Conservation (phyloP, 768 basidiomycete genomes). For the Suillus brevipes region DNA sequence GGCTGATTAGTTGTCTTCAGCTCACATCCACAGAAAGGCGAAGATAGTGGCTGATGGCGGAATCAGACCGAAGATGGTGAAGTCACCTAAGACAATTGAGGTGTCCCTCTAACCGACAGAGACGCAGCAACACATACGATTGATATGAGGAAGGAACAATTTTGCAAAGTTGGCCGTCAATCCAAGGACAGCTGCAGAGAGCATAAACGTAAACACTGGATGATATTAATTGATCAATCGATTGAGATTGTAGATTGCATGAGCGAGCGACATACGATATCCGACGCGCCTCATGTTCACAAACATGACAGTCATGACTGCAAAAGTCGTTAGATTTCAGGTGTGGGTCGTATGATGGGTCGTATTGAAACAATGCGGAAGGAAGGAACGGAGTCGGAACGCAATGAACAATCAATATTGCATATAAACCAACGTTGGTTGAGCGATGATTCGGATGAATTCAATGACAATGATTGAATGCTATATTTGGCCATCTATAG, state of each 20-base stretch:
- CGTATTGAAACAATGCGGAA: background rate
- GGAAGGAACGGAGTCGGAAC: background rate
- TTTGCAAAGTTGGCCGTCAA: slow-evolving; percentile 65
- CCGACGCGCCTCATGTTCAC: slow-evolving; percentile 52
- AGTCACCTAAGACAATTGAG: slow-evolving; percentile 50
- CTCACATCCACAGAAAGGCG: slow-evolving; percentile 58
- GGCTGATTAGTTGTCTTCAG: slow-evolving; percentile 4
- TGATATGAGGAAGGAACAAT: slow-evolving; percentile 63
- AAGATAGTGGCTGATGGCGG: slow-evolving; percentile 68
- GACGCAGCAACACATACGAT: slow-evolving; percentile 45
- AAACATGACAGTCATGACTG: slow-evolving; percentile 61
- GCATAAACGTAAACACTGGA: slow-evolving; percentile 38
- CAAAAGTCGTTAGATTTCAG: slow-evolving; percentile 11
- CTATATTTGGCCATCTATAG: slow-evolving; percentile 5
- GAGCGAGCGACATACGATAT: slow-evolving; percentile 43
- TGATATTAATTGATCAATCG: slow-evolving; percentile 12
- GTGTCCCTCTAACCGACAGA: background rate
- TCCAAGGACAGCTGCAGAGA: slow-evolving; percentile 60
- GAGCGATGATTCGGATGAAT: background rate
- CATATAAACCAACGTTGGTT: background rate
- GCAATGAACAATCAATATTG: background rate
- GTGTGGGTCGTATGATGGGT: background rate
- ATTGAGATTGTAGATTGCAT: background rate
- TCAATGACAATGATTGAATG: background rate
- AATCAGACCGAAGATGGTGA: slow-evolving; percentile 67